phyloP scores from a whole-genome alignment of 352 stramenopile species.

The Phytophthora hibernalis region DNA sequence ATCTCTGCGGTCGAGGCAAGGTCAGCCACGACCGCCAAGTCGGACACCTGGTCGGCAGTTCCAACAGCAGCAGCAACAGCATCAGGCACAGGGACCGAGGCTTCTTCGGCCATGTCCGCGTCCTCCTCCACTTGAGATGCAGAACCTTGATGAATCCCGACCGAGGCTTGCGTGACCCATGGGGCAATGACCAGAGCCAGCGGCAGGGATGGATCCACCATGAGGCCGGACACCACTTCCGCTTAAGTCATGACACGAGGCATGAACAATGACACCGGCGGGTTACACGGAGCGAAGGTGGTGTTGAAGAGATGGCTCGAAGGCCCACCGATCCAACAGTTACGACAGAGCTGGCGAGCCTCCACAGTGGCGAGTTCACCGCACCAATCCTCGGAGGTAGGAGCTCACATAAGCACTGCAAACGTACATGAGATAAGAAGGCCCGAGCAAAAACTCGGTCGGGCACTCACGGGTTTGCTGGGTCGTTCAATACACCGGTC shows the following conservation, averaged over 20 bases:
- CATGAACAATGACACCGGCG: not conserved
- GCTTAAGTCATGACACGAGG: not conserved
- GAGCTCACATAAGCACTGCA: not conserved
- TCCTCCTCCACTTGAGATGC: no score
- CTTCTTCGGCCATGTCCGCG: no score
- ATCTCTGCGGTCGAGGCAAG: no score
- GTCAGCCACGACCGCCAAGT: no score
- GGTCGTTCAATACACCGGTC: not conserved
- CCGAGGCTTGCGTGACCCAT: not conserved
- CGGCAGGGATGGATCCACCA: not conserved
- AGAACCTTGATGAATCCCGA: no score
- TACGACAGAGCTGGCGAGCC: not conserved
- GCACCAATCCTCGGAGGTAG: not conserved
- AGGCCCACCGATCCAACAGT: not conserved
- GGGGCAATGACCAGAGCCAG: not conserved
- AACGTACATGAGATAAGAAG: not conserved
- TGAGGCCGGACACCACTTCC: not conserved
- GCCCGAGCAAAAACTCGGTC: not conserved
- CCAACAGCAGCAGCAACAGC: no score
- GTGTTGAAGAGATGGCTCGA: constrained; percentile 2
- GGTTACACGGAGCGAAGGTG: constrained; percentile 1
- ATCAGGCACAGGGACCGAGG: no score
- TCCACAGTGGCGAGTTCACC: not conserved
- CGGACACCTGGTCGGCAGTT: no score
- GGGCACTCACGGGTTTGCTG: no score